Percentiles rank a stretch among this genome's conserved stretches.
Evolutionary conservation across 257 asterid genomes (phyloP).

Genomic region (Solanum bukasovii): DNA sequence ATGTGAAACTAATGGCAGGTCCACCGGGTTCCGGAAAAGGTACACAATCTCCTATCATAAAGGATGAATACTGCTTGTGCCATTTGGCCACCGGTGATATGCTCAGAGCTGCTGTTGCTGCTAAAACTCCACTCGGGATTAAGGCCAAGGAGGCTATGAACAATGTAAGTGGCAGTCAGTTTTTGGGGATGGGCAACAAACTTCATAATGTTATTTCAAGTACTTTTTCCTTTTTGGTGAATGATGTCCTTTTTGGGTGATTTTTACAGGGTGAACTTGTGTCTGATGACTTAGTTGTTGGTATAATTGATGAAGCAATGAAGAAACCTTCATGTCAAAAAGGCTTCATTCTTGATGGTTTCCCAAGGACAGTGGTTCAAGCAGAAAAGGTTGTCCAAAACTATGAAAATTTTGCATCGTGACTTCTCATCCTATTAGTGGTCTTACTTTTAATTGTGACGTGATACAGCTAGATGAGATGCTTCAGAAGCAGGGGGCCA

Average conservation of each 20-base stretch:
- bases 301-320: slow-evolving; percentile 84
- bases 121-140: slow-evolving; percentile 82
- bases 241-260: neutral
- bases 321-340: slow-evolving; percentile 89
- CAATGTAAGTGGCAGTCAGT: slow-evolving; percentile 27
- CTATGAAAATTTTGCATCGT: neutral
- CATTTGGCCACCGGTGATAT: slow-evolving; percentile 99
- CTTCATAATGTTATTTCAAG: neutral
- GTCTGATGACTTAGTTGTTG: slow-evolving; percentile 90
- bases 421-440: neutral
- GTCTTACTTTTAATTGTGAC: neutral
- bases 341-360: slow-evolving; percentile 97
- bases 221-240: neutral
- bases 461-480: slow-evolving; percentile 78
- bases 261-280: slow-evolving; percentile 78
- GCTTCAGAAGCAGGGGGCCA: slow-evolving; percentile 73
- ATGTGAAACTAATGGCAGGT: slow-evolving; percentile 29
- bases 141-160: slow-evolving; percentile 97
- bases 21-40: slow-evolving; percentile 98
- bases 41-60: slow-evolving; percentile 85
- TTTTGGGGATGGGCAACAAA: neutral
- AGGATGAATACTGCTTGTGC: slow-evolving; percentile 86
- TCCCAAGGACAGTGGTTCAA: slow-evolving; percentile 89
- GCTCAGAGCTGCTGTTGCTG: slow-evolving; percentile 96
- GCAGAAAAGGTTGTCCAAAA: slow-evolving; percentile 63